Evolutionary conservation across 2,329 filamentous ascomycete species (phyloP).

Genomic region (Xylaria sp.): DNA sequence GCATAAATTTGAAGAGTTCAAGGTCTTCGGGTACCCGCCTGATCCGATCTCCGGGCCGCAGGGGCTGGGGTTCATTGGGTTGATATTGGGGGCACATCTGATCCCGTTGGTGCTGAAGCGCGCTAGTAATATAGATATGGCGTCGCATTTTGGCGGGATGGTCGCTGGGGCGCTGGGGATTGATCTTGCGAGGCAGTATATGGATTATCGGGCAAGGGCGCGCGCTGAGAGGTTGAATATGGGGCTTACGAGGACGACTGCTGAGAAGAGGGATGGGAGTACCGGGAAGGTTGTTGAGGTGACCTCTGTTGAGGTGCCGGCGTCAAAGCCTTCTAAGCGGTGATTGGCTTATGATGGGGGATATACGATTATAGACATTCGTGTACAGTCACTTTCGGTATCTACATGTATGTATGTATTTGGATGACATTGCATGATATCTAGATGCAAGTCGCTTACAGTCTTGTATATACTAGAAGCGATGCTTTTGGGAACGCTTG

Average conservation of each 20-base stretch:
- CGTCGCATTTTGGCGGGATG: constrained; percentile 60
- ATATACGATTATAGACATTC: no score
- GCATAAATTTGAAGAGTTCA: constrained; percentile 62
- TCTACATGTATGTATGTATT: not conserved
- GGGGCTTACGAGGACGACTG: constrained; percentile 29
- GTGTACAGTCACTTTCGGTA: constrained; percentile 2
- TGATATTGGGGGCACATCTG: constrained; percentile 57
- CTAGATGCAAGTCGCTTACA: not conserved
- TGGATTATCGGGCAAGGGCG: constrained; percentile 34
- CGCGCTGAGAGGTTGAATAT: constrained; percentile 36
- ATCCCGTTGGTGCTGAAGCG: constrained; percentile 48
- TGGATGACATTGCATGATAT: not conserved
- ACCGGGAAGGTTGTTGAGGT: not conserved
- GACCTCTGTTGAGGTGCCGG: not conserved
- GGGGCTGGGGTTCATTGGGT: constrained; percentile 59
- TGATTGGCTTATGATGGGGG: no score
- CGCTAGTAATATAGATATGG: constrained; percentile 54
- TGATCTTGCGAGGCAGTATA: constrained; percentile 43
- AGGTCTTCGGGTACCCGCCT: constrained; percentile 62
- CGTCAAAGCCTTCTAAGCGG: constrained; percentile 8
- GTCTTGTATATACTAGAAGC: not conserved
- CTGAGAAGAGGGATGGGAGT: constrained; percentile 27
- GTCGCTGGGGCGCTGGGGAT: constrained; percentile 52
- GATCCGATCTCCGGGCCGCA: constrained; percentile 58
- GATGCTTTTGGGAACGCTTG: not conserved